phyloP scores from a whole-genome alignment of 768 basidiomycete species.

The Russula dissimulans region DNA sequence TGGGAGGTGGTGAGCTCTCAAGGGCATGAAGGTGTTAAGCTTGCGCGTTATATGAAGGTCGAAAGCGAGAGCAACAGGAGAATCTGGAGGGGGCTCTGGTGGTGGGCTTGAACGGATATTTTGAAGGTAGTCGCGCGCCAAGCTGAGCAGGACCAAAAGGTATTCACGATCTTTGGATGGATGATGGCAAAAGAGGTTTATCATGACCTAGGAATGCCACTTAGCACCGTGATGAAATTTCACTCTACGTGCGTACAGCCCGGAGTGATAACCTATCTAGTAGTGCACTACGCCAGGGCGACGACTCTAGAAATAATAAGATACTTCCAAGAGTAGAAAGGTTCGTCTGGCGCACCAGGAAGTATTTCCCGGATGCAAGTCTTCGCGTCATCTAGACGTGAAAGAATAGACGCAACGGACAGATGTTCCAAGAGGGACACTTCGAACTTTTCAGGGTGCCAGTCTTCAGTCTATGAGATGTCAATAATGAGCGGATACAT shows the following conservation, averaged over 20 bases:
- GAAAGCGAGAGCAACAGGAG: constrained; percentile 46
- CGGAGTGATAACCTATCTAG: constrained; percentile 18
- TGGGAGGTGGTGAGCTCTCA: constrained; percentile 49
- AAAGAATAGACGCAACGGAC: constrained; percentile 42
- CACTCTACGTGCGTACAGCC: background rate
- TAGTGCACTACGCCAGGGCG: constrained; percentile 10
- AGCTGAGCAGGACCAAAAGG: constrained; percentile 32
- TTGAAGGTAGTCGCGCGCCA: constrained; percentile 35
- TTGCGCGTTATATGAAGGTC: constrained; percentile 61
- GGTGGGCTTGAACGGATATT: constrained; percentile 31
- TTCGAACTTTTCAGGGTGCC: constrained; percentile 85
- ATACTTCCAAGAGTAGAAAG: background rate
- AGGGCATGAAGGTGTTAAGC: constrained; percentile 58
- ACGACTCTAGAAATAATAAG: constrained; percentile 11
- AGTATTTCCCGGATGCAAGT: constrained; percentile 41
- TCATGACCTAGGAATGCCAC: constrained; percentile 32
- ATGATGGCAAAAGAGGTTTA: constrained; percentile 41
- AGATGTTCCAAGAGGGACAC: constrained; percentile 62
- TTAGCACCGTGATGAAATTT: background rate
- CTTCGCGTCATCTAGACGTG: constrained; percentile 50
- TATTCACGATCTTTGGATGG: constrained; percentile 29
- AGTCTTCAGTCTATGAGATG: constrained; percentile 62
- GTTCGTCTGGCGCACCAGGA: background rate
- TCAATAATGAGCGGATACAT: constrained; percentile 14
- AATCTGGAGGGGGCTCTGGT: constrained; percentile 32